Evolutionary conservation across 306 rosid genomes (phyloP).

Genomic region (Cicer judaicum): DNA sequence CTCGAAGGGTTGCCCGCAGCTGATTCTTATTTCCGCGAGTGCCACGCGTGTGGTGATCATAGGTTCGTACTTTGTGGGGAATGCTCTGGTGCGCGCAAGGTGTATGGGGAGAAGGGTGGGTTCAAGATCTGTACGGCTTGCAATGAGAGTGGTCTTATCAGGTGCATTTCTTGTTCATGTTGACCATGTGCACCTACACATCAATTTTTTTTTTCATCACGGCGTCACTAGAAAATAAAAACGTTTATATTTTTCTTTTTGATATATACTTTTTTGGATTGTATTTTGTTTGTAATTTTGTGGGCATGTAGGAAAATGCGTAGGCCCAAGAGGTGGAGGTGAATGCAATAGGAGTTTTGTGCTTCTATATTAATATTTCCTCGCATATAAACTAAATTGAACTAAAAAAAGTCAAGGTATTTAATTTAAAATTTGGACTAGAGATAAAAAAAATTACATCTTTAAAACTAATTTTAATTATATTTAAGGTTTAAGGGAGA

Average conservation of each 20-base stretch:
- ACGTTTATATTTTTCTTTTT: background rate
- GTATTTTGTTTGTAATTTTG: slow-evolving; percentile 41
- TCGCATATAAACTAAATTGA: too few species aligned
- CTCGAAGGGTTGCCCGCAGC: slow-evolving; percentile 78
- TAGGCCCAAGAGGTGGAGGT: slow-evolving; percentile 30
- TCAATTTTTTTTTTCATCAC: slow-evolving; percentile 21
- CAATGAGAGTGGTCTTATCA: slow-evolving; percentile 86
- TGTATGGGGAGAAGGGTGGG: slow-evolving; percentile 70
- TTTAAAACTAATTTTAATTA: too few species aligned
- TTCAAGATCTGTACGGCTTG: slow-evolving; percentile 71
- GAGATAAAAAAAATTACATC: too few species aligned
- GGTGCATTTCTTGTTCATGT: slow-evolving; percentile 81
- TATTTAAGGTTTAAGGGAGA: too few species aligned
- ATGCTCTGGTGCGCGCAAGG: slow-evolving; percentile 80
- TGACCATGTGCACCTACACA: slow-evolving; percentile 48
- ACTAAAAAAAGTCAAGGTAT: too few species aligned
- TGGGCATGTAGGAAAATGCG: slow-evolving; percentile 34
- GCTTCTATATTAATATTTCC: slow-evolving; percentile 15
- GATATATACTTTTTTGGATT: slow-evolving; percentile 4
- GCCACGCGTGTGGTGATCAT: slow-evolving; percentile 74
- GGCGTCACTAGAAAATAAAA: background rate
- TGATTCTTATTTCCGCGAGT: slow-evolving; percentile 50
- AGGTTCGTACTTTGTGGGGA: slow-evolving; percentile 76
- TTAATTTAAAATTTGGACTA: too few species aligned
- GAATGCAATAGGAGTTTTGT: slow-evolving; percentile 35